Evolutionary conservation across 495 filamentous ascomycete genomes (phyloP), one percentile per base, ranked within the genome.

Genomic region (Hypoxylon trugodes): DNA sequence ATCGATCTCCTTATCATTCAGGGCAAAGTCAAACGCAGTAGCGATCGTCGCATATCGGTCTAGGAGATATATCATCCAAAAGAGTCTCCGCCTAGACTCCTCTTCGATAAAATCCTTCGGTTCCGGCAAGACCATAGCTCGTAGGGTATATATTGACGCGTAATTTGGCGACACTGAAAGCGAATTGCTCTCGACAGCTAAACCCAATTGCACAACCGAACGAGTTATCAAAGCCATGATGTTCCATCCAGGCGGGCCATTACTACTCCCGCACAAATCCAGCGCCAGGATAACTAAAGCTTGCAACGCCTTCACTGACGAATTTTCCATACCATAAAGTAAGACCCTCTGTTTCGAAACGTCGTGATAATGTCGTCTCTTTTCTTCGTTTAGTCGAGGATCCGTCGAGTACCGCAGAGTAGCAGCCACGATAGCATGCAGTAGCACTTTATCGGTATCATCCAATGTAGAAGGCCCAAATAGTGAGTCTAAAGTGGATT

Each of bases 11-110:
- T 88, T 90, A 65, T 96, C 91, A 60, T 92, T 88, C 43, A 96
- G 76, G 2, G 90, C 90, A 73, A 96, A 93, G 70, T 96, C 91
- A 62, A 96, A 95, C 2, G 92, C 90, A 0, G 92, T 96, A 0
- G 91, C 88, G 40, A 96, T 85, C 1, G 91, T 96, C 1, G 92
- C 92, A 65, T 95, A 96, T 35, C 93, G 82, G 74, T 96, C 92
- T 28, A 96, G 81, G 22, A 96, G 71, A 68, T 95, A 96, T 22
- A 96, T 87, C 89, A 92, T 93, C 92, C 92, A 96, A 77, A 96
- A 96, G 1, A 96, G 77, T 5, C 92, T 81, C 35, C 92, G 80
- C 35, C 91, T 79, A 40, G 90, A 88, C 68, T 96, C 92, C 46
- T 96, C 91, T 71, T 96, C 92, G 55, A 94, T 89, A 77, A 90